Percentiles rank a stretch among this genome's conserved stretches.
These are phyloP conservation scores for Pyricularia pennisetigena DNA, from an alignment of 2,329 filamentous ascomycete species.

Conservation along the genomic window DNA sequence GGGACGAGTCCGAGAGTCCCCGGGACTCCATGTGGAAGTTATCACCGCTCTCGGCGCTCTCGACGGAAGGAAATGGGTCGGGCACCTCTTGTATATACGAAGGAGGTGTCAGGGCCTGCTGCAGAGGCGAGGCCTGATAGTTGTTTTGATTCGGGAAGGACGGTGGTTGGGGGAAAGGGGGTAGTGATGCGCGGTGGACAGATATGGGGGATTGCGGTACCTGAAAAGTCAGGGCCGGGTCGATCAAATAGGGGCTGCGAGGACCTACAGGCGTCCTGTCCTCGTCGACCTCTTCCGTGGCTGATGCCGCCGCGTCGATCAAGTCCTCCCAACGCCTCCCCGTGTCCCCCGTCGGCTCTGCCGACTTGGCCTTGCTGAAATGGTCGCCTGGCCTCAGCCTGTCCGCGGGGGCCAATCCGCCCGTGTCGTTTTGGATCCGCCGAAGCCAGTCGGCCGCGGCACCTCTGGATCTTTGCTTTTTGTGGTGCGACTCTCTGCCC, in stretches of 20 bases:
- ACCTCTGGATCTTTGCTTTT: slow-evolving; percentile 63
- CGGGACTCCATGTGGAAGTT: slow-evolving; percentile 61
- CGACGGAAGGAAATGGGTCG: slow-evolving; percentile 83
- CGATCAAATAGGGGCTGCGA: slow-evolving; percentile 26
- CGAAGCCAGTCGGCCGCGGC: slow-evolving; percentile 60
- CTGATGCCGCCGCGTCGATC: slow-evolving; percentile 85
- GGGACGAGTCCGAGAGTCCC: slow-evolving; percentile 61
- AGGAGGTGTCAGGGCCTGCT: slow-evolving; percentile 83
- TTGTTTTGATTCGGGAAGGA: slow-evolving; percentile 46
- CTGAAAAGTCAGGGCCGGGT: slow-evolving; percentile 35
- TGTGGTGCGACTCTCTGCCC: slow-evolving; percentile 65
- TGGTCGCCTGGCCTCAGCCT: slow-evolving; percentile 57
- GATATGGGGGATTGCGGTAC: slow-evolving; percentile 57
- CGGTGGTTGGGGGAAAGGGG: slow-evolving; percentile 46
- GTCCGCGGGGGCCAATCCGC: slow-evolving; percentile 19
- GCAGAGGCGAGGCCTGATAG: slow-evolving; percentile 83
- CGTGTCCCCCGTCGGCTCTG: slow-evolving; percentile 71
- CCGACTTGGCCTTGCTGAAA: slow-evolving; percentile 69
- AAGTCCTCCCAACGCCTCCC: slow-evolving; percentile 95
- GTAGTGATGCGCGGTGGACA: slow-evolving; percentile 50
- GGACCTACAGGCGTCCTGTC: slow-evolving; percentile 76
- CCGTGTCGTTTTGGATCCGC: slow-evolving; percentile 42
- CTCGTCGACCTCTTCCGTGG: slow-evolving; percentile 83
- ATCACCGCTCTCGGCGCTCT: slow-evolving; percentile 63
- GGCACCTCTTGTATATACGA: slow-evolving; percentile 55